Base-by-base conservation (phyloP, 1,139 yeast species). In the Lodderomyces oxycetoniae region DNA sequence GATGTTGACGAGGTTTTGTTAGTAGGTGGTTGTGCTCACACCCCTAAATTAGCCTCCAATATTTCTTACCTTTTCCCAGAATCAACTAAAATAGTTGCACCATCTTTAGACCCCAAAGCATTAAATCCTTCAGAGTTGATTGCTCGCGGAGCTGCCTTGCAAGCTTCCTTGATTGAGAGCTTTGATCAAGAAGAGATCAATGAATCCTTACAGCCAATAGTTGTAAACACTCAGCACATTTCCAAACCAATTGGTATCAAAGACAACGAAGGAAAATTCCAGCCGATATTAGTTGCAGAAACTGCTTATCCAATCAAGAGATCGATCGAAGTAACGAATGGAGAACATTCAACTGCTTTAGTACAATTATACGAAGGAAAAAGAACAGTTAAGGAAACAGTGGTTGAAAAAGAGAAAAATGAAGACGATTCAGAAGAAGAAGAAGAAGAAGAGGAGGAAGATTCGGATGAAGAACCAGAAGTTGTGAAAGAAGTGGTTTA, bases 71-170 rank as follows among this genome's bases (percentile, higher is more conserved):
- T 87, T 37, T 89, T 91, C 77, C 89, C 93, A 43, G 94, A 85
- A 58, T 59, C 81, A 39, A 86, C 95, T 38, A 71, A 62, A 36
- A 74, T 89, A 38, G 71, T 80, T 43, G 80, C 97, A 17, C 95
- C 97, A 47, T 68, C 85, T 19, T 55, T 74, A 40, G 88, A 82
- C 57, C 48, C 84, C 44, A 84, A 84, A 61, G 88, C 95, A 37
- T 56, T 82, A 42, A 79, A 83, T 67, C 96, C 99, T 42, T 78
- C 86, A 52, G 98, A 93, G 67, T 73, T 88, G 53, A 71, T 83
- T 46, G 81, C 95, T 46, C 83, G 95, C 57, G 99, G 99, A 65
- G 95, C 96, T 43, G 96, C 98, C 41, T 74, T 91, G 57, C 98
- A 93, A 71, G 98, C 96, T 34, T 78, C 95, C 28, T 69, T 93